These are phyloP conservation scores for Lithocarpus polystachyus DNA, from an alignment of 306 rosid genomes.

Conservation along the genomic window DNA sequence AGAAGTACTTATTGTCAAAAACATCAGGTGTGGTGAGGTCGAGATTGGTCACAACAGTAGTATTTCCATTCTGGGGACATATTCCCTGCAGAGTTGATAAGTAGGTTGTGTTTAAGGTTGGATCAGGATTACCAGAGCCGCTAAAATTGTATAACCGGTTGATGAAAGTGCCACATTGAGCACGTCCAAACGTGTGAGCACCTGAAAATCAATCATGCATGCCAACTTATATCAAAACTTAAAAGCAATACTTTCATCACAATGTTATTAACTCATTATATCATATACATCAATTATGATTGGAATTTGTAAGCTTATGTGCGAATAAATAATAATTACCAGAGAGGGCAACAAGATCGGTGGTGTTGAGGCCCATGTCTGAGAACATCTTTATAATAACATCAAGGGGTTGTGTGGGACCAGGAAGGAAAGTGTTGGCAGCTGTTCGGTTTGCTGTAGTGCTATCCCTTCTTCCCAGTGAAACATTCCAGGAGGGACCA, in stretches of 20 bases:
- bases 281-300: too few species aligned
- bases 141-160: slow-evolving; percentile 7
- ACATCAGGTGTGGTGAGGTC: neutral
- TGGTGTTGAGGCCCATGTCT: slow-evolving; percentile 22
- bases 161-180: neutral
- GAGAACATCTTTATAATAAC: slow-evolving; percentile 15
- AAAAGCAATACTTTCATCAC: neutral
- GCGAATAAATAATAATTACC: slow-evolving; percentile 22
- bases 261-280: neutral
- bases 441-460: slow-evolving; percentile 32
- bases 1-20: slow-evolving; percentile 19
- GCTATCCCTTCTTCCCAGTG: slow-evolving; percentile 56
- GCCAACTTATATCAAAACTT: neutral
- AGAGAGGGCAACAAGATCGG: slow-evolving; percentile 53
- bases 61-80: slow-evolving; percentile 16
- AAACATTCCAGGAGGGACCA: slow-evolving; percentile 49
- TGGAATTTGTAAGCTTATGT: too few species aligned
- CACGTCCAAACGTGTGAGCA: slow-evolving; percentile 31
- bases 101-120: slow-evolving; percentile 10
- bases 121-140: slow-evolving; percentile 1
- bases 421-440: slow-evolving; percentile 40
- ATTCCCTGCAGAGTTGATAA: neutral
- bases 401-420: slow-evolving; percentile 8
- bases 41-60: neutral
- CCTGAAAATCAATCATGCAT: neutral